phyloP scores from a whole-genome alignment of 805 yeast species.

The Metschnikowia peoriensis region DNA sequence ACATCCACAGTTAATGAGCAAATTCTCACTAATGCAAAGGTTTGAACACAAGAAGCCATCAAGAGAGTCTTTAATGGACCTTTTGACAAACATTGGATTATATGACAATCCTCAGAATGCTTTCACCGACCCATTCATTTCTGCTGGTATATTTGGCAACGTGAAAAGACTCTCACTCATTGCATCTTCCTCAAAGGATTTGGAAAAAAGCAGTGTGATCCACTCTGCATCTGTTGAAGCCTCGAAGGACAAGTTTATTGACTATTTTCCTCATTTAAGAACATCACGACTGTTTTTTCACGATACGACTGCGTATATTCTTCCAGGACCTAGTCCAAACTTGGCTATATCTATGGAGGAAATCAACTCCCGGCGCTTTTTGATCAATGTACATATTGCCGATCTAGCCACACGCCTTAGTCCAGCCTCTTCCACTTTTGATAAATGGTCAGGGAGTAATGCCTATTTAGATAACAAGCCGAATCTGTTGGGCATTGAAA shows the following conservation, averaged over 20 bases:
- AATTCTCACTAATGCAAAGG: slow-evolving; percentile 11
- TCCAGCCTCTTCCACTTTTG: slow-evolving; percentile 23
- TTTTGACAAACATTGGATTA: slow-evolving; percentile 22
- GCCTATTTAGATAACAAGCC: slow-evolving; percentile 2
- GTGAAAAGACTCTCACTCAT: slow-evolving; percentile 17
- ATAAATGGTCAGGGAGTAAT: slow-evolving; percentile 12
- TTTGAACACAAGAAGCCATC: slow-evolving; percentile 8
- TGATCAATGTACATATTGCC: slow-evolving; percentile 41
- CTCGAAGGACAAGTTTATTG: slow-evolving; percentile 12
- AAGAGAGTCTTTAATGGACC: slow-evolving; percentile 5
- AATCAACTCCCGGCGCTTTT: slow-evolving; percentile 33
- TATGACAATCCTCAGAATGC: slow-evolving; percentile 23
- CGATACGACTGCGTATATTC: slow-evolving; percentile 33
- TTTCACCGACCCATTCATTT: slow-evolving; percentile 28
- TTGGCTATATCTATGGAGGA: slow-evolving; percentile 38
- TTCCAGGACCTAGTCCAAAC: slow-evolving; percentile 21
- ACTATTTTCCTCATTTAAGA: slow-evolving; percentile 34
- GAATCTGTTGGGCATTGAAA: background rate
- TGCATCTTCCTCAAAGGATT: slow-evolving; percentile 20
- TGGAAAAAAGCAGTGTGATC: slow-evolving; percentile 9
- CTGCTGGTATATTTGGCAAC: slow-evolving; percentile 27
- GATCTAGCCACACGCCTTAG: slow-evolving; percentile 36
- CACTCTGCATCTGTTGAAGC: slow-evolving; percentile 7
- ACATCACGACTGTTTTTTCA: slow-evolving; percentile 19
- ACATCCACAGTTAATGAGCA: slow-evolving; percentile 21